These are phyloP conservation scores for Dryadomyces sulphureus DNA, from an alignment of 2,329 filamentous ascomycete species.

Conservation along the genomic window DNA sequence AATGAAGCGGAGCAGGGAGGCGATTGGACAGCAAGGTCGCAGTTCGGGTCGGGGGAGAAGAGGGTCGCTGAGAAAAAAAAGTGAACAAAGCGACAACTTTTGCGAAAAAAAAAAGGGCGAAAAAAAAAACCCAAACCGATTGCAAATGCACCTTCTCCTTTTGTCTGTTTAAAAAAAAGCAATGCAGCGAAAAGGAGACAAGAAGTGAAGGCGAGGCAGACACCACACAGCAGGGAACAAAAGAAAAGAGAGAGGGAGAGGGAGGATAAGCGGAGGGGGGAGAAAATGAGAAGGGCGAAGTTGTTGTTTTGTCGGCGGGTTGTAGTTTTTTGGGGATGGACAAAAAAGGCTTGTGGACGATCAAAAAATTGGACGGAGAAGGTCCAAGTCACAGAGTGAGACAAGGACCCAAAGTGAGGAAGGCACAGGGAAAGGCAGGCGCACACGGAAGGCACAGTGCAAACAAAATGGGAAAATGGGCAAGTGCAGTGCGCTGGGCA, in stretches of 20 bases:
- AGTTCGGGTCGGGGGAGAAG: too few relatives aligned
- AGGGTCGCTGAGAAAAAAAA: background rate
- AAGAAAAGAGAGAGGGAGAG: background rate
- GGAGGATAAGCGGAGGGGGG: background rate
- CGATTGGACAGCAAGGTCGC: background rate
- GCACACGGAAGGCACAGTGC: slow-evolving; percentile 1
- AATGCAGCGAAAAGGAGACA: background rate
- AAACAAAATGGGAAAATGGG: background rate
- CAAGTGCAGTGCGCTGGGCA: background rate
- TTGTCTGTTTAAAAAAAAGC: background rate
- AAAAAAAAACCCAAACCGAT: background rate
- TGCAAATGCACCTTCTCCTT: background rate
- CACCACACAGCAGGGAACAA: background rate
- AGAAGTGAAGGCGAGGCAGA: background rate
- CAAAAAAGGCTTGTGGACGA: background rate
- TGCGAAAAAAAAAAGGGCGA: background rate
- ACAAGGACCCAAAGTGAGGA: background rate
- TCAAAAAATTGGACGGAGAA: background rate
- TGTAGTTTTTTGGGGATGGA: background rate
- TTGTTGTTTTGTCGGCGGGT: background rate
- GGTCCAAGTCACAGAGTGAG: background rate
- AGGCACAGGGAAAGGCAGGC: too few relatives aligned
- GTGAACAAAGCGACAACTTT: background rate
- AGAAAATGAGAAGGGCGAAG: background rate
- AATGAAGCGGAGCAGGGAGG: background rate